Percentiles rank a stretch among this genome's conserved stretches.
Evolutionary conservation across 306 rosid genomes (phyloP).

Genomic region (Prunus armeniaca): DNA sequence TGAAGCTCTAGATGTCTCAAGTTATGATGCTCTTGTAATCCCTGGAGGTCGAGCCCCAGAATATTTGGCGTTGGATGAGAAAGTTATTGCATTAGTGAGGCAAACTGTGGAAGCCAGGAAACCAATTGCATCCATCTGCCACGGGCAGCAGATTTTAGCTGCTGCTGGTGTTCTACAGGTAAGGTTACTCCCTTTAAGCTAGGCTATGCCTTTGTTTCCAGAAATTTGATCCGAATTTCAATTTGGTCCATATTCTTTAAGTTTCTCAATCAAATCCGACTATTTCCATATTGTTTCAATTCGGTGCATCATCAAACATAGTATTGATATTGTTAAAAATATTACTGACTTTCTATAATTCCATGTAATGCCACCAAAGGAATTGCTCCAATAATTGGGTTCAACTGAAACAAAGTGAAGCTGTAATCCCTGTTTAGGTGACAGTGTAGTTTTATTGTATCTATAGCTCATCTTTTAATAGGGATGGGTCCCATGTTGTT

Average conservation of each 20-base stretch:
- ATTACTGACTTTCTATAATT: too few relatives aligned
- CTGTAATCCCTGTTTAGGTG: too few relatives aligned
- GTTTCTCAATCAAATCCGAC: not conserved
- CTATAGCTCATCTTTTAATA: too few relatives aligned
- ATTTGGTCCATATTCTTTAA: not conserved
- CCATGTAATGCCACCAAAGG: too few relatives aligned
- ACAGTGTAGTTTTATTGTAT: too few relatives aligned
- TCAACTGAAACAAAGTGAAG: too few relatives aligned
- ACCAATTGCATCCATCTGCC: conserved; percentile 60
- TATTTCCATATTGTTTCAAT: too few relatives aligned
- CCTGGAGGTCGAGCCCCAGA: conserved; percentile 59
- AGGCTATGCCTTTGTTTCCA: not conserved
- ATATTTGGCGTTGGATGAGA: conserved; percentile 43
- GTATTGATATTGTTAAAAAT: not conserved
- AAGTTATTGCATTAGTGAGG: conserved; percentile 37
- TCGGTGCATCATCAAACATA: not conserved
- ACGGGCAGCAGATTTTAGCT: conserved; percentile 78
- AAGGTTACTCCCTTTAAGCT: not conserved
- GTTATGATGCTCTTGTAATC: conserved; percentile 60
- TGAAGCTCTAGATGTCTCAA: conserved; percentile 53
- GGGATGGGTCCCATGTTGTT: too few relatives aligned
- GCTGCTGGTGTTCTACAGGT: conserved; percentile 88
- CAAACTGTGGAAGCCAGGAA: conserved; percentile 44
- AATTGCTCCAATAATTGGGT: too few relatives aligned
- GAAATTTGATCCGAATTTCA: not conserved